Base-by-base conservation (phyloP, 441 rosid species). In the Macaranga tanarius region DNA sequence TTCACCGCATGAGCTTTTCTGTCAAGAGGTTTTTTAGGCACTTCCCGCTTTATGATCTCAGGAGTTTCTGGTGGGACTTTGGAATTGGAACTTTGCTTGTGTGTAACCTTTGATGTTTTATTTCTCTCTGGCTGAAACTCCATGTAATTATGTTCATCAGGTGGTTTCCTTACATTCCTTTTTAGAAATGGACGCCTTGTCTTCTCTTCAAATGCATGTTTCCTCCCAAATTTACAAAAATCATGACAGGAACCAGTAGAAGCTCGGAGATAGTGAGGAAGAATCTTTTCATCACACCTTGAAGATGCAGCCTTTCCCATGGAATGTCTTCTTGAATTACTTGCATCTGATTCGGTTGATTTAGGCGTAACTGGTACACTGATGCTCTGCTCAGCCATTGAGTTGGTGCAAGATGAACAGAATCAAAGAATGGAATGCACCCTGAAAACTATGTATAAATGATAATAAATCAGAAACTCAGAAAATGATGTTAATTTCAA, bases 221-320 rank as follows among this genome's bases (percentile, higher is more conserved):
- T 83, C 72, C 64, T 83, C 66, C 95, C 96, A 44, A 79, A 88
- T 78, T 95, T 95, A 80, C 99, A 95, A 48, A 75, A 76, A 78
- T 95, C 97, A 63, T 92, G 98, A 77, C 97, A 90, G 28, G 98
- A 90, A 76, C 88, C 92, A 55, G 85, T 82, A 10, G 96, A 83
- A 82, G 92, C 89, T 77, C 87, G 85, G 73, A 90, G 95, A 67
- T 95, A 89, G 58, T 73, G 82, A 55, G 96, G 90, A 63, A 84
- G 51, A 65, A 73, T 16, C 1, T 78, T 85, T 65, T 83, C 89
- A 75, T 76, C 64, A 11, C 72, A 61, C 58, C 76, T 79, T 17
- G 80, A 34, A 58, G 79, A 75, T 77, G 68, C 72, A 15, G 78
- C 73, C 71, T 75, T 85, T 50, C 87, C 87, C 47, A 74, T 59